These are phyloP conservation scores for Fusarium veterinarium DNA, from an alignment of 2,329 filamentous ascomycete species.

Conservation along the genomic window DNA sequence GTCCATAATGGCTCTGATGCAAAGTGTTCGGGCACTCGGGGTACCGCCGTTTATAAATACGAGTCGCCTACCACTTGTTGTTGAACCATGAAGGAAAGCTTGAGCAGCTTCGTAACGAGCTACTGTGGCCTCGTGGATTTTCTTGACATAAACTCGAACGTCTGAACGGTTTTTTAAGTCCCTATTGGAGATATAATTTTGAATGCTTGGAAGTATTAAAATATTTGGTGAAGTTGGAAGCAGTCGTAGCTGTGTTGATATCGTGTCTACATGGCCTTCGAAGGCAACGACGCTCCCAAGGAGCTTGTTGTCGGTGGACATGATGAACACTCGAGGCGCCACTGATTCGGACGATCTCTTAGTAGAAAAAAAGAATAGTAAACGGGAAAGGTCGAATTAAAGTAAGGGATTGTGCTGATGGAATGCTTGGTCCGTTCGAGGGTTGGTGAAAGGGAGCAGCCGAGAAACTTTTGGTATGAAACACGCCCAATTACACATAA, in stretches of 20 bases:
- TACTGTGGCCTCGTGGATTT: constrained; percentile 62
- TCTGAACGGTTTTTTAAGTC: constrained; percentile 46
- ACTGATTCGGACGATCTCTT: constrained; percentile 27
- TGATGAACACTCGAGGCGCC: constrained; percentile 33
- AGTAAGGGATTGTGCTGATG: constrained; percentile 22
- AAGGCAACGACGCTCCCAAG: constrained; percentile 68
- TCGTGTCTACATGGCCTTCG: constrained; percentile 65
- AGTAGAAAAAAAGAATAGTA: neutral
- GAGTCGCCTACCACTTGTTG: constrained; percentile 60
- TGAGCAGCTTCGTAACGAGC: constrained; percentile 61
- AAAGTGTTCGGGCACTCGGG: constrained; percentile 64
- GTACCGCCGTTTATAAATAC: constrained; percentile 72
- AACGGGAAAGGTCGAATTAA: constrained; percentile 6
- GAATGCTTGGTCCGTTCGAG: constrained; percentile 23
- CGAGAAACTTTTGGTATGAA: constrained; percentile 20
- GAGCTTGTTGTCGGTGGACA: constrained; percentile 42
- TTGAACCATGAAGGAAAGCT: constrained; percentile 62
- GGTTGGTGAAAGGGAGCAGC: constrained; percentile 23
- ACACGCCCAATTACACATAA: constrained; percentile 21
- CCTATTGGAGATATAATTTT: constrained; percentile 57
- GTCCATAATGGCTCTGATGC: constrained; percentile 65
- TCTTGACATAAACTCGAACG: constrained; percentile 55
- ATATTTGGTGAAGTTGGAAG: constrained; percentile 70
- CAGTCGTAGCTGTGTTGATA: constrained; percentile 69
- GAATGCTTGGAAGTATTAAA: constrained; percentile 65